Conservation (phyloP, 2,329 filamentous ascomycete genomes). For the Cercospora zeae-maydis region DNA sequence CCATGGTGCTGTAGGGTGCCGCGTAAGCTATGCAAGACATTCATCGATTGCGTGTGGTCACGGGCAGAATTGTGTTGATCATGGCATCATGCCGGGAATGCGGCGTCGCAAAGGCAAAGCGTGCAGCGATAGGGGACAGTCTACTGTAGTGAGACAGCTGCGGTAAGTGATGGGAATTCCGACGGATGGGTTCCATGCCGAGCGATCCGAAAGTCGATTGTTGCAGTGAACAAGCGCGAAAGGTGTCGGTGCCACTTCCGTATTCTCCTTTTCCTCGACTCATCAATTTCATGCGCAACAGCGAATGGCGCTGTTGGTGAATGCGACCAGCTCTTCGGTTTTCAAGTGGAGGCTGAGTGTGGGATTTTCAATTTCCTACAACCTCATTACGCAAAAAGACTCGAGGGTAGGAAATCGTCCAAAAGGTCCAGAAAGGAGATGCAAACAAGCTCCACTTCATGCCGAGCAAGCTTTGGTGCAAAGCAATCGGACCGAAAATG, state of each 20-base stretch:
- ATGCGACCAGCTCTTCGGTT: background rate
- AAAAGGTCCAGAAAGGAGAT: constrained; percentile 7
- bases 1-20: background rate
- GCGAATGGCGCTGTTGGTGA: background rate
- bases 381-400: background rate
- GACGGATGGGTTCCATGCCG: background rate
- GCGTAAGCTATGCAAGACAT: background rate
- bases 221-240: background rate
- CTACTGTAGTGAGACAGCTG: background rate
- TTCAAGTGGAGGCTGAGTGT: background rate
- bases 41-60: background rate
- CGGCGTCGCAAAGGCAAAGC: background rate
- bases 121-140: background rate
- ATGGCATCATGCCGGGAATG: background rate
- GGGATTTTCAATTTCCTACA: background rate
- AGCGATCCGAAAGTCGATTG: background rate
- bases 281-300: background rate
- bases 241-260: too few species aligned
- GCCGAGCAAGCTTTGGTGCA: constrained; percentile 1
- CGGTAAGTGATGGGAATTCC: background rate
- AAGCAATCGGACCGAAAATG: constrained; percentile 15
- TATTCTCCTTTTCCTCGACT: background rate
- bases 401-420: constrained; percentile 8
- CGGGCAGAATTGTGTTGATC: background rate
- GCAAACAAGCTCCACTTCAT: constrained; percentile 13